Evolutionary conservation across 495 filamentous ascomycete species (phyloP).

Genomic region (Niebla homalea): DNA sequence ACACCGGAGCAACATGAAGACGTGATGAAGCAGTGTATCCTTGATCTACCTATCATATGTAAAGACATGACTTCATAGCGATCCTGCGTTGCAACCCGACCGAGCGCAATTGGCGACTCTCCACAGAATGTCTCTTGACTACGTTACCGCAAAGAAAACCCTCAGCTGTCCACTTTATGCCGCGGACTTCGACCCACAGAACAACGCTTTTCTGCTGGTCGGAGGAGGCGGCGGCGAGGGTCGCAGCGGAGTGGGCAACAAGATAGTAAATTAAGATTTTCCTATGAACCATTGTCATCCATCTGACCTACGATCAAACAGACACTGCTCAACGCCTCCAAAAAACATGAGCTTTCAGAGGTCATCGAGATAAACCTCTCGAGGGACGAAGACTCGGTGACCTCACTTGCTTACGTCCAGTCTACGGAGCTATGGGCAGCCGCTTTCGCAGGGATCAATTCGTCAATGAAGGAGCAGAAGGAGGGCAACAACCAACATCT

Average conservation of each 20-base stretch:
- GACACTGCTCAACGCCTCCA: constrained; percentile 56
- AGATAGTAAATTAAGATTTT: constrained; percentile 50
- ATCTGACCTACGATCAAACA: constrained; percentile 18
- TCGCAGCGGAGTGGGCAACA: constrained; percentile 77
- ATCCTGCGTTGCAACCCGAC: neutral
- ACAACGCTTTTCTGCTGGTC: constrained; percentile 64
- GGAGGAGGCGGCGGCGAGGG: constrained; percentile 83
- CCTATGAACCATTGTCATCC: too few species aligned
- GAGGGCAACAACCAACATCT: constrained; percentile 81
- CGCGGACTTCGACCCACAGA: constrained; percentile 74
- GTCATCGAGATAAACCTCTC: constrained; percentile 68
- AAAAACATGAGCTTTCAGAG: constrained; percentile 48
- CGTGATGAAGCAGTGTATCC: too few species aligned
- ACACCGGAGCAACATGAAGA: too few species aligned
- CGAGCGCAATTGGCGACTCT: neutral
- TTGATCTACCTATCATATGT: too few species aligned
- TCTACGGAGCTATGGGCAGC: constrained; percentile 41
- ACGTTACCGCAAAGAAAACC: constrained; percentile 51
- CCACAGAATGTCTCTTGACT: constrained; percentile 35
- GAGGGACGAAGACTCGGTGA: constrained; percentile 83
- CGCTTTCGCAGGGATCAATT: constrained; percentile 79
- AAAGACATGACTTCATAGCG: too few species aligned
- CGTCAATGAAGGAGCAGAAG: constrained; percentile 51
- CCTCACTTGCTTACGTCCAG: constrained; percentile 56
- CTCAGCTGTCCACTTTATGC: constrained; percentile 82